These are phyloP conservation scores for Posidonia australis DNA, from an alignment of 106 monocot genomes.

Conservation along the genomic window DNA sequence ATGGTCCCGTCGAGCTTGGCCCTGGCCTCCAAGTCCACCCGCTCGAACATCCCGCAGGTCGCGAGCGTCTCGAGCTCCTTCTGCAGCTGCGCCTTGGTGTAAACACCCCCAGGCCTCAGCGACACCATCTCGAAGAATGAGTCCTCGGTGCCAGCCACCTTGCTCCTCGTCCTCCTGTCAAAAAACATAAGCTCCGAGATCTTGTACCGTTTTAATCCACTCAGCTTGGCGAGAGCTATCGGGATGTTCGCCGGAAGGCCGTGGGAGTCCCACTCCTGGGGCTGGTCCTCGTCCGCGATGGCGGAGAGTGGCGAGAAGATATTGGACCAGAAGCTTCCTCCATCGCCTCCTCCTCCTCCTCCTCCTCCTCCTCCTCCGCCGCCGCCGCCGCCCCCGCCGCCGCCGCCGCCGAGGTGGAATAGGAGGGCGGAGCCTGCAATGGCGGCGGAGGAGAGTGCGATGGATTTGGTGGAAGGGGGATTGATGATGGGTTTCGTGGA, in stretches of 20 bases:
- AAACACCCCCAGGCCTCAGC: constrained; percentile 67
- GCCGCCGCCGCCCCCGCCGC: constrained; percentile 13
- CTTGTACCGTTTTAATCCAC: constrained; percentile 85
- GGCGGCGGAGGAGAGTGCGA: constrained; percentile 19
- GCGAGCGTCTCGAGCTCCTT: constrained; percentile 81
- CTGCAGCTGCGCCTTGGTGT: constrained; percentile 82
- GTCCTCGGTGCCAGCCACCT: constrained; percentile 43
- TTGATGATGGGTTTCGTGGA: background rate
- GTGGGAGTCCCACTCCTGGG: constrained; percentile 73
- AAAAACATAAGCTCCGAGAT: constrained; percentile 83
- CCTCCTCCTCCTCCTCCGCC: constrained; percentile 39
- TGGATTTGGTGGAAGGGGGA: constrained; percentile 5
- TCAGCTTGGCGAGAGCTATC: constrained; percentile 64
- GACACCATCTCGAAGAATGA: constrained; percentile 99
- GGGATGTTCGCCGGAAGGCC: constrained; percentile 75
- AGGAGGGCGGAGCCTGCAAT: constrained; percentile 33
- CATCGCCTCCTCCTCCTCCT: constrained; percentile 35
- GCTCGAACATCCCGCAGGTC: constrained; percentile 96
- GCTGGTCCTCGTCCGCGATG: constrained; percentile 48
- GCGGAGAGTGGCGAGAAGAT: constrained; percentile 32
- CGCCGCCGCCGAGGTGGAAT: constrained; percentile 16
- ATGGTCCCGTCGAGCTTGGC: constrained; percentile 87
- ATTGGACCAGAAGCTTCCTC: constrained; percentile 57
- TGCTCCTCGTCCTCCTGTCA: constrained; percentile 42
- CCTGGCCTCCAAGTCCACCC: constrained; percentile 78